Evolutionary conservation across 1,284 basidiomycete genomes (phyloP), one percentile per base, ranked within the genome.

Genomic region (Microbotryum lychnidis-dioicae): DNA sequence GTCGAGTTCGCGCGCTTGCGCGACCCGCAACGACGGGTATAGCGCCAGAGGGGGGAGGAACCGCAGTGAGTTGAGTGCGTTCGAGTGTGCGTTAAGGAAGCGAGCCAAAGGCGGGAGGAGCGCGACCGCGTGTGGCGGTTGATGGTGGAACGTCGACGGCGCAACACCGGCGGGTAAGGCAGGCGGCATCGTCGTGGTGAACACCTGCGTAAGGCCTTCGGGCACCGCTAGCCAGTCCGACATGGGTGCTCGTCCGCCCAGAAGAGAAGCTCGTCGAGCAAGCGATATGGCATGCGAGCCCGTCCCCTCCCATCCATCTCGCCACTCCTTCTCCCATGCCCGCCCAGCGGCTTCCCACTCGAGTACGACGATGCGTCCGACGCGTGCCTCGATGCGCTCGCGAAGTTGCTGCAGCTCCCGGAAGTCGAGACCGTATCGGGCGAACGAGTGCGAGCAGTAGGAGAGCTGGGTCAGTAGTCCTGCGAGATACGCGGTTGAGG

Each of bases 371-470:
- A 86, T 83, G 23, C 78, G 74, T n/a, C 80, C 78, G 70, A 91
- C 85, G 0, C 87, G 79, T 6, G 79, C 79, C 0, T 79, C 80
- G n/a, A 91, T 78, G 8, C 85, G 76, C 0, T 79, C 76, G 10
- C 83, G 81, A 18, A 66, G 45, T 4, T 56, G 62, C 25, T 63
- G 48, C 23, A 56, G 21, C 31, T 57, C 58, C 23, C 59, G 50
- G 75, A 92, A 92, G 71, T 91, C 89, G 63, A 93, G 80, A 1
- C 91, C 91, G n/a, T 91, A 82, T n/a, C 91, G 84, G 0, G 88
- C 81, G 72, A 94, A 93, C 0, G 91, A 90, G n/a, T 85, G 83
- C 6, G 89, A 85, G 73, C 91, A 94, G 76, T 96, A 96, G 1
- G 88, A 87, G 51, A 97, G 81, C 71, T 96, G 92, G 0, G 91